Base-by-base conservation (phyloP, 2,329 filamentous ascomycete species). In the Byssochlamys sp. region DNA sequence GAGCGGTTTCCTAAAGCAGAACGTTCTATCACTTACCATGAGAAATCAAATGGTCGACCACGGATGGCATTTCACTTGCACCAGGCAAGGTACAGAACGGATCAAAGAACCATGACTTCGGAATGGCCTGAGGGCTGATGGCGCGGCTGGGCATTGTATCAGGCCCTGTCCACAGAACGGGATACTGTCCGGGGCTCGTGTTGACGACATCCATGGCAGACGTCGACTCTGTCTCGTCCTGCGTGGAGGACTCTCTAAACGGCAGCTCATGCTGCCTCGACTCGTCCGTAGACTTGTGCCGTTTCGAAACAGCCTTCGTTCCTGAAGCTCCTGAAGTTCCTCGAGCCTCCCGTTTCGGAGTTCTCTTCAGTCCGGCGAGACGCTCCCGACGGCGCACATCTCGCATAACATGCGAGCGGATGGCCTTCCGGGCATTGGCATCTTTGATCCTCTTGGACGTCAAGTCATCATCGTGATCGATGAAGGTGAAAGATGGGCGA, bases 371-470 rank as follows among this genome's bases (percentile, higher is more conserved):
- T 2, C 73, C 73, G 12, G 70, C 71, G 4, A 73, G 67, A 55
- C 69, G 64, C 59, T 75, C 73, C n/a, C 70, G 67, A 29, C 71
- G 69, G 45, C 73, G 73, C 14, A 75, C 73, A 61, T 74, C 68
- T 48, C 73, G 71, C 73, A 75, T 75, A 19, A 75, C 73, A 69
- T 75, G 73, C 12, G 73, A 75, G 14, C 73, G 70, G 52, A 75
- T 75, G 11, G 68, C 68, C 61, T 73, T 73, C 50, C 72, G 69
- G 29, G 73, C 71, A 60, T 71, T 69, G 55, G 65, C 66, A 64
- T 75, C 68, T 58, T 67, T 72, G 61, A 74, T 75, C 52, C 69
- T 62, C 57, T 73, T 73, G 28, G 69, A 71, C 26, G 66, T 65
- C 59, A 74, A 59, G 56, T 74, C 71, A 59, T 75, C 69, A 59